A percentile compares a stretch with the other conserved stretches of the same genome.
Evolutionary conservation across 2,329 filamentous ascomycete species (phyloP).

Genomic region (Penicillium capsulatum): DNA sequence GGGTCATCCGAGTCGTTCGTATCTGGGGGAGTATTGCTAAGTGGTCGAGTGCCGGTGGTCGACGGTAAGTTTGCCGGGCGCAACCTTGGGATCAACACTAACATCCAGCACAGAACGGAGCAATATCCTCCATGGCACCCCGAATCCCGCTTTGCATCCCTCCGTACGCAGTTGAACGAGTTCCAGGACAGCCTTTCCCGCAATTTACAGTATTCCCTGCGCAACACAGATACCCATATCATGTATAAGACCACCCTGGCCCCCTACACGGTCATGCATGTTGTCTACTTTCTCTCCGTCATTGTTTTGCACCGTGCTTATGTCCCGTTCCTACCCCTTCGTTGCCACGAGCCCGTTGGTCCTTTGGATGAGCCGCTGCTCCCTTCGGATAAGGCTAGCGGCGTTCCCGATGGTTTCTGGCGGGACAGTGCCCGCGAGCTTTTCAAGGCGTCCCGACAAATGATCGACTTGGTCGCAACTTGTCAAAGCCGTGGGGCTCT

Average conservation of each 20-base stretch:
- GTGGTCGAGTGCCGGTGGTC: conserved; percentile 54
- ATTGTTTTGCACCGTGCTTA: conserved; percentile 55
- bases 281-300: conserved; percentile 51
- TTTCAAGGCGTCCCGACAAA: conserved; percentile 51
- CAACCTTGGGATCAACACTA: neutral
- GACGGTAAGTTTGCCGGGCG: conserved; percentile 25
- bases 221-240: conserved; percentile 54
- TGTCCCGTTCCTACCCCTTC: conserved; percentile 52
- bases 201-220: conserved; percentile 48
- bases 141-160: conserved; percentile 46
- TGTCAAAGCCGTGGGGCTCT: conserved; percentile 50
- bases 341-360: conserved; percentile 48
- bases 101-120: conserved; percentile 35
- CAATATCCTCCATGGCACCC: conserved; percentile 52
- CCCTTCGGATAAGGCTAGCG: conserved; percentile 39
- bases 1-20: conserved; percentile 53
- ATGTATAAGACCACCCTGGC: conserved; percentile 49
- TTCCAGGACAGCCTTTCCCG: conserved; percentile 51
- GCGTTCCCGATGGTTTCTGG: conserved; percentile 50
- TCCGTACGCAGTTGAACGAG: conserved; percentile 45
- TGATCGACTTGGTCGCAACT: conserved; percentile 51
- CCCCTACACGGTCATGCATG: conserved; percentile 54
- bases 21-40: conserved; percentile 54
- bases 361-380: conserved; percentile 51
- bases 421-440: conserved; percentile 48